Base-by-base conservation (phyloP, 106 monocot genomes). In the Cymbidium sinense region DNA sequence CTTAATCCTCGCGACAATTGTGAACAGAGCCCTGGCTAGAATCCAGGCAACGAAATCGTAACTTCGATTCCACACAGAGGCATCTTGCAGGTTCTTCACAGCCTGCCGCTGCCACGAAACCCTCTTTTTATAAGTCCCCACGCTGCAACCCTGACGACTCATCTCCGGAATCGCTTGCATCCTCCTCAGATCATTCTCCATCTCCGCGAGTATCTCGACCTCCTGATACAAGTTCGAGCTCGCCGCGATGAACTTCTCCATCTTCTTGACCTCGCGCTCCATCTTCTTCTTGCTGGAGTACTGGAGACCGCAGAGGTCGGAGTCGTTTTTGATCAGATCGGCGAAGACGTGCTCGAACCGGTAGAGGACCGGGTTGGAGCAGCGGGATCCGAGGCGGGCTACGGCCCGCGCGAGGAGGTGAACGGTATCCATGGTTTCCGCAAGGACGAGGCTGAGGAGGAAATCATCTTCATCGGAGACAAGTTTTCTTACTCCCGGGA, bases 11-110 rank as follows among this genome's bases (percentile, higher is more conserved):
- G 41, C 72, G 2, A 80, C 70, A 17, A 96, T 80, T 34, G 90
- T 89, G 85, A 93, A 86, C 61, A 93, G 78, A 31, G 93, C 87
- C 70, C 90, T 73, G 25, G 85, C 90, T 2, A 96, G 86, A 13
- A 91, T 84, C 34, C 82, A 82, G 33, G 84, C 79, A 11, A 78
- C 65, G 69, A 89, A 89, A 43, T 93, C 91, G 70, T 79, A 87
- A 78, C 61, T 84, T 25, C 84, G 77, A 73, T 79, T 81, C 95
- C 95, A 96, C 3, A 96, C 83, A 7, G 95, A 89, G 12, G 70
- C 77, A 30, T 88, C 87, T 3, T 78, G 80, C 2, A 96, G 85
- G 19, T 31, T 79, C 77, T 86, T 87, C 61, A 96, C 90, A 39
- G 84, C 79, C 79, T 86, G 88, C 74, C 87, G 73, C 76, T 96